A percentile compares a stretch with the other conserved stretches of the same genome.
These are phyloP conservation scores for Penicillium olsonii DNA, from an alignment of 2,329 filamentous ascomycete species.

Conservation along the genomic window DNA sequence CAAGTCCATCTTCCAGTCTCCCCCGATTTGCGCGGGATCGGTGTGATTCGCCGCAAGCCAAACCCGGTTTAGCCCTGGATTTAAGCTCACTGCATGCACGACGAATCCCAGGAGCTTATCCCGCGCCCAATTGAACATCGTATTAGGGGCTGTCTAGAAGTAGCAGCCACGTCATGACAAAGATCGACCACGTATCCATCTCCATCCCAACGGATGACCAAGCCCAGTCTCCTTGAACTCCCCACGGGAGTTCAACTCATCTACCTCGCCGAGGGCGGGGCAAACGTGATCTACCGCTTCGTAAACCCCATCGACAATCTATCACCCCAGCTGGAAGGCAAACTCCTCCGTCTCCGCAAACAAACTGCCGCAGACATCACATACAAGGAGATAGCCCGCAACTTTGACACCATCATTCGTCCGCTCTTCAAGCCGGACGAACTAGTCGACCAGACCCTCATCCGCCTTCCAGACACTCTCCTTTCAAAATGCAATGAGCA, in stretches of 20 bases:
- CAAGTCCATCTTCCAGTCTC: not conserved
- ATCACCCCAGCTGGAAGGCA: slow-evolving; percentile 39
- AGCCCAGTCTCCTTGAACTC: slow-evolving; percentile 36
- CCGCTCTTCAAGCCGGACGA: slow-evolving; percentile 59
- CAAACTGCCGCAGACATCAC: slow-evolving; percentile 52
- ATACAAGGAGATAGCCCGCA: slow-evolving; percentile 50
- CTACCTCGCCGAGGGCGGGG: slow-evolving; percentile 69
- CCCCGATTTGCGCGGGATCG: not conserved
- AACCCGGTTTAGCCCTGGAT: not conserved
- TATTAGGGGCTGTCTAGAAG: slow-evolving; percentile 16
- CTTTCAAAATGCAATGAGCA: slow-evolving; percentile 56
- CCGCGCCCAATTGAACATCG: not conserved
- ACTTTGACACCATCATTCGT: slow-evolving; percentile 46
- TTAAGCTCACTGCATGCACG: slow-evolving; percentile 5
- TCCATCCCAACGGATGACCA: slow-evolving; percentile 33
- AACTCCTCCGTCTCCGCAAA: slow-evolving; percentile 65
- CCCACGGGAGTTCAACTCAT: slow-evolving; percentile 36
- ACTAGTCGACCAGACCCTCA: slow-evolving; percentile 59
- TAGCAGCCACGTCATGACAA: slow-evolving; percentile 14
- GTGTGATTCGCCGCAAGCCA: not conserved
- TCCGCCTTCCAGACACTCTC: slow-evolving; percentile 48
- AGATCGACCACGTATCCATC: slow-evolving; percentile 10
- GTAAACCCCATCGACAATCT: slow-evolving; percentile 17
- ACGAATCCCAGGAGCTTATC: slow-evolving; percentile 8
- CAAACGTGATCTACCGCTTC: slow-evolving; percentile 73